phyloP scores from a whole-genome alignment of 1,284 basidiomycete genomes.

The Ceratobasidium theobromae region DNA sequence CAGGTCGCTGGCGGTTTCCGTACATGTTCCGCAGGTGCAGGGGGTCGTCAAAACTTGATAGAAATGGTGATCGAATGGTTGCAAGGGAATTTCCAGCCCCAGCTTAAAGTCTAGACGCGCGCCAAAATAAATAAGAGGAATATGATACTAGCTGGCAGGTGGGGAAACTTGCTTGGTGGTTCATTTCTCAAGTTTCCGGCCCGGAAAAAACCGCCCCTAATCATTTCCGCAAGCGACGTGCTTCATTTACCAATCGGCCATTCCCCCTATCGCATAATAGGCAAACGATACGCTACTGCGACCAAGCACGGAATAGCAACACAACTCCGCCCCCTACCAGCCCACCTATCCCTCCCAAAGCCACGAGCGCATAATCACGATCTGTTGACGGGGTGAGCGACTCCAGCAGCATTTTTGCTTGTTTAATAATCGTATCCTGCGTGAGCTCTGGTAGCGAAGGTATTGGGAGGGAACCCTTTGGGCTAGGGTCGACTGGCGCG shows the following conservation, averaged over 20 bases:
- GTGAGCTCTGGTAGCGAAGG: background rate
- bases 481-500: background rate
- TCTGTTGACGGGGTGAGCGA: background rate
- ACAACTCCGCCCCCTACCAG: background rate
- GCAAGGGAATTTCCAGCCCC: too few species aligned
- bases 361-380: constrained; percentile 16
- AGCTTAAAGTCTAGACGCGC: background rate
- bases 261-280: background rate
- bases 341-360: background rate
- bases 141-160: background rate
- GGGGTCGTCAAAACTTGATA: background rate
- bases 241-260: background rate
- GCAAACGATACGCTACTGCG: background rate
- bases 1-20: background rate
- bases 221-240: background rate
- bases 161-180: background rate
- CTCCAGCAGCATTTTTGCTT: background rate
- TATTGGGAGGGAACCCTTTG: background rate
- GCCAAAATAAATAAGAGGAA: constrained; percentile 13
- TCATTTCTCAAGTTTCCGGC: background rate
- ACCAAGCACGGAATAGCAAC: background rate
- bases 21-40: background rate
- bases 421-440: background rate
- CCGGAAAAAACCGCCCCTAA: constrained; percentile 17
- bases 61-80: background rate